phyloP scores from a whole-genome alignment of 805 yeast genomes.

The Wickerhamiella allomyrinae region DNA sequence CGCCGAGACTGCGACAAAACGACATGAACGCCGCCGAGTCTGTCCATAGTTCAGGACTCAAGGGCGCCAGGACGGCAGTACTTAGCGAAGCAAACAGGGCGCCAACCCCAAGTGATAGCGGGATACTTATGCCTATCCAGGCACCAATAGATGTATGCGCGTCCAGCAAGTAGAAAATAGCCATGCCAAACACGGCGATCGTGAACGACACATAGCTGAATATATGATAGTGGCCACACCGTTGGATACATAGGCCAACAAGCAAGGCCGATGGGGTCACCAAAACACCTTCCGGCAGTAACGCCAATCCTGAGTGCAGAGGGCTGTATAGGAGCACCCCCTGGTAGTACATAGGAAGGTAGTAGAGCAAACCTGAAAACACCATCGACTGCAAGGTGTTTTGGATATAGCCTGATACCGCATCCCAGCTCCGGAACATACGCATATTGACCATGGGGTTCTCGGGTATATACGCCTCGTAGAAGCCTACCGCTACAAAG shows the following conservation, averaged over 20 bases:
- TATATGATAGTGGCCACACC: conserved; percentile 30
- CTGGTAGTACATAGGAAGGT: conserved; percentile 37
- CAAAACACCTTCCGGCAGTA: conserved; percentile 32
- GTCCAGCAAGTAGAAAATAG: conserved; percentile 28
- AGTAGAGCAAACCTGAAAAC: conserved; percentile 20
- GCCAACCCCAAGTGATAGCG: conserved; percentile 36
- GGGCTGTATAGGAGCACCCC: conserved; percentile 30
- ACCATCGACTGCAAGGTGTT: conserved; percentile 31
- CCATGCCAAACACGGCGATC: conserved; percentile 31
- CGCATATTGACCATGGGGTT: conserved; percentile 35
- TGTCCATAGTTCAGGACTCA: conserved; percentile 18
- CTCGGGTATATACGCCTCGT: conserved; percentile 24
- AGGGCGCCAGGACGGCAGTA: conserved; percentile 21
- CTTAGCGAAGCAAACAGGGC: conserved; percentile 30
- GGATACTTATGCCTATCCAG: conserved; percentile 32
- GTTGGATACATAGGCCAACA: conserved; percentile 29
- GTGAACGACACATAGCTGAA: conserved; percentile 27
- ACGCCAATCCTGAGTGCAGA: conserved; percentile 33
- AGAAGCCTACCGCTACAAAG: conserved; percentile 24
- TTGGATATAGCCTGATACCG: conserved; percentile 28
- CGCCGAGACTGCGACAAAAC: conserved; percentile 21
- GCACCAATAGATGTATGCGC: conserved; percentile 25
- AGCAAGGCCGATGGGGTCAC: conserved; percentile 27
- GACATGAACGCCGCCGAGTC: conserved; percentile 22
- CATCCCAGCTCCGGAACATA: conserved; percentile 27